phyloP scores from a whole-genome alignment of 306 rosid species.

The Hippophae rhamnoides region DNA sequence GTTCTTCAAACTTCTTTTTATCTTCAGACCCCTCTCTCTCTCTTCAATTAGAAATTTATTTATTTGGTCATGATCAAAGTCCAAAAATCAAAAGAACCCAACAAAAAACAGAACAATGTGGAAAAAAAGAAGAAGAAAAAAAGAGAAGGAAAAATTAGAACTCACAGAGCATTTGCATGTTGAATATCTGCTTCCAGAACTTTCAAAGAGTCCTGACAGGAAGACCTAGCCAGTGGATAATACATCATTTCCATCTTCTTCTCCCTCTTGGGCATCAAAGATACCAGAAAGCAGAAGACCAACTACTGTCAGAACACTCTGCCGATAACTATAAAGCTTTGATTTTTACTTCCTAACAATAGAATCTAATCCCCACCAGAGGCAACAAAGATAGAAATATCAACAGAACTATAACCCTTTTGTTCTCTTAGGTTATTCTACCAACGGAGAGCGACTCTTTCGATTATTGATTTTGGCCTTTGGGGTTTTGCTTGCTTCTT shows the following conservation, averaged over 20 bases:
- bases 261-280: conserved; percentile 12
- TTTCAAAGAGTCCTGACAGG: conserved; percentile 66
- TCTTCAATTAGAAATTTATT: conserved; percentile 12
- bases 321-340: no score
- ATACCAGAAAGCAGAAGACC: conserved; percentile 1
- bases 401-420: no score
- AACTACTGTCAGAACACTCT: no score
- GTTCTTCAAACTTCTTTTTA: no score
- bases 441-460: no score
- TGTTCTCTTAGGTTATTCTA: no score
- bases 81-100: conserved; percentile 2
- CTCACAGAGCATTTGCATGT: conserved; percentile 88
- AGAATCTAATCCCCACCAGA: no score
- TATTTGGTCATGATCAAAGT: not conserved
- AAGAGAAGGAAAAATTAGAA: conserved; percentile 4
- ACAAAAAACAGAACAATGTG: not conserved
- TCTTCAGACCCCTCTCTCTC: not conserved
- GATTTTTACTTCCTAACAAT: no score
- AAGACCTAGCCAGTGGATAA: conserved; percentile 60
- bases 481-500: no score
- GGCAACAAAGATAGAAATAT: no score
- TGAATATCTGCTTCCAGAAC: conserved; percentile 82
- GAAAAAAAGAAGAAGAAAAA: no score
- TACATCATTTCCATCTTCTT: conserved; percentile 47
- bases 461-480: no score